Evolutionary conservation across 2,329 filamentous ascomycete genomes (phyloP), one percentile per base, ranked within the genome.

Genomic region (Elsinoe batatas): DNA sequence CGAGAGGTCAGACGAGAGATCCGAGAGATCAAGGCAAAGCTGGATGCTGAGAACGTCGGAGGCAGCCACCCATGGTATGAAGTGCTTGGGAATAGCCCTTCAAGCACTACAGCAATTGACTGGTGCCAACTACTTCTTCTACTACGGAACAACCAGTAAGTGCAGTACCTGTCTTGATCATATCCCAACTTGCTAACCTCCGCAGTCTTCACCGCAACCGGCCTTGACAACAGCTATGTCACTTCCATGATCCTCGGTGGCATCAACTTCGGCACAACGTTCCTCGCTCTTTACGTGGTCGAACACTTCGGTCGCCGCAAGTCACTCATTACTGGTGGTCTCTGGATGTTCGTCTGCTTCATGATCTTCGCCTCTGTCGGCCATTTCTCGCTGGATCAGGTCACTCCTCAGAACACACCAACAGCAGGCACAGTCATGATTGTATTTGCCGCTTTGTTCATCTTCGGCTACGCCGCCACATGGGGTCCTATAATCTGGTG

Each of bases 401-500:
- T 55, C 5, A 62, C 64, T 13, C 69, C 69, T 2, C 59, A 61
- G 1, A 63, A 62, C 7, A 73, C 70, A 1, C 68, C 70, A n/a
- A 56, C 60, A 1, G 73, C 80, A 5, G 83, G 83, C 18, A 74
- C 77, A 3, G 77, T 78, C 38, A 79, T 87, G 61, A 84, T 87
- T 43, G 76, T 83, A 54, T 85, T 86, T 67, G 83, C 83, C 0
- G 85, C 83, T 63, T 73, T 87, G 38, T 84, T 84, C 65, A 83
- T 84, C 60, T 74, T 82, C 0, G 80, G 76, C 1, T 87, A 83
- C 58, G 59, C 58, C 5, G 44, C 43, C 2, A 85, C 83, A 1
- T 87, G 83, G 84, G 83, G 83, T 18, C 84, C 84, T 0, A 78
- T 82, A 50, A 80, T 86, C 54, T 90, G 85, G 86, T 81, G 85